Base-by-base conservation (phyloP, 75 land plant species). In the Pinus taeda region DNA sequence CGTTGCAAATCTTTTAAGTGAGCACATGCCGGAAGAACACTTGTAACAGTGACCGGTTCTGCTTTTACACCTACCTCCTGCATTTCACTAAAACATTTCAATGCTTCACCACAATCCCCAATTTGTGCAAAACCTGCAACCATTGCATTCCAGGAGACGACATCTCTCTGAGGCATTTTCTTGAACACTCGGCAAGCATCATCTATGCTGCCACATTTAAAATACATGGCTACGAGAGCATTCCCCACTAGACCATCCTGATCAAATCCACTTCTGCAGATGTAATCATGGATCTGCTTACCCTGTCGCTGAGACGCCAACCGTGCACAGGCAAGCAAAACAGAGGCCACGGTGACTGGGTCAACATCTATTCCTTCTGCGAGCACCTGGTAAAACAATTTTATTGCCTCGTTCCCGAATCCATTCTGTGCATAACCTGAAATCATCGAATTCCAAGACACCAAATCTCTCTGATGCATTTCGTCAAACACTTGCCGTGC, bases 91-190 rank as follows among this genome's bases (percentile, higher is more conserved):
- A 88, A 91, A 15, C 86, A 77, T 4, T 71, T 73, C 3, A 88
- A 62, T 36, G 90, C 87, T 78, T 86, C 86, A 57, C 77, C 73
- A 56, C 85, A 77, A 79, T 60, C 61, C 14, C 85, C 92, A 81
- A 86, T 88, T 79, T 86, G 81, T 5, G 89, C 83, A 81, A 83
- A 90, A 7, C 90, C 92, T 45, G 90, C 88, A 65, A 90, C 88
- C 90, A 92, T 88, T 15, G 90, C 89, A 65, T 88, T 88, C 95
- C 92, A 90, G 8, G 89, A 69, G 15, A 88, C 82, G 37, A 90
- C 75, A 76, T 81, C 71, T 4, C 82, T 82, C 5, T 18, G 13
- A 11, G 83, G 22, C 80, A 90, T 73, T 61, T 42, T 70, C 69
- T 87, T 78, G 77, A 92, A 88, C 45, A 92, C 73, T 0, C 17